Base-by-base conservation (phyloP, 768 basidiomycete genomes). In the Lyophyllum semitale region DNA sequence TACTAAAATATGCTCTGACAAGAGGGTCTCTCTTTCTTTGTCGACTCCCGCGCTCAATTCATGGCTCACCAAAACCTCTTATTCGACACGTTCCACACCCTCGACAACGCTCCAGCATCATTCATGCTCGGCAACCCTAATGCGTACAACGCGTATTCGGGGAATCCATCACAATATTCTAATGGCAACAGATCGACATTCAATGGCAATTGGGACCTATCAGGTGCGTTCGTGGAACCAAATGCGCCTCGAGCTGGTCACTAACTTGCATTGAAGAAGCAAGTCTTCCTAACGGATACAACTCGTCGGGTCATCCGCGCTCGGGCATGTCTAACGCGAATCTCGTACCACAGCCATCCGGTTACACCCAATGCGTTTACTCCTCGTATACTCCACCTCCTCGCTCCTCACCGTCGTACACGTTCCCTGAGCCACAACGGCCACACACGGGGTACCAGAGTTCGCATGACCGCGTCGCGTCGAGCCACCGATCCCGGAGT, bases 21-120 rank as follows among this genome's bases (percentile, higher is more conserved):
- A 53, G 45, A 52, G 47, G 48, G 23, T 35, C 51, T 33, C 26
- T 18, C 29, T 35, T 52, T 23, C 38, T 51, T 46, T 46, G n/a
- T 44, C 42, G 46, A 29, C 32, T 47, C 52, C 29, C 44, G 40
- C 45, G 45, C 12, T 35, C 12, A 35, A 27, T 45, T 26, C 42
- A 54, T 62, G 55, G 52, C 53, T 49, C 55, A 57, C 32, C 53
- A 52, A 29, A 53, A 52, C 50, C 41, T 47, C 48, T 40, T 46
- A 29, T 55, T 57, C 50, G 52, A 57, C 37, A 25, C 57, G 15
- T 56, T 52, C 51, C 51, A 53, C 22, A 52, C 53, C 33, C 32
- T 63, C 27, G 58, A 63, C 48, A 56, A 54, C 41, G 49, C 58
- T 20, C 62, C 63, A 18, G 6, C 56, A 20, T 48, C 55, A 12